Evolutionary conservation across 805 yeast species (phyloP).

Genomic region (Candida corydali): DNA sequence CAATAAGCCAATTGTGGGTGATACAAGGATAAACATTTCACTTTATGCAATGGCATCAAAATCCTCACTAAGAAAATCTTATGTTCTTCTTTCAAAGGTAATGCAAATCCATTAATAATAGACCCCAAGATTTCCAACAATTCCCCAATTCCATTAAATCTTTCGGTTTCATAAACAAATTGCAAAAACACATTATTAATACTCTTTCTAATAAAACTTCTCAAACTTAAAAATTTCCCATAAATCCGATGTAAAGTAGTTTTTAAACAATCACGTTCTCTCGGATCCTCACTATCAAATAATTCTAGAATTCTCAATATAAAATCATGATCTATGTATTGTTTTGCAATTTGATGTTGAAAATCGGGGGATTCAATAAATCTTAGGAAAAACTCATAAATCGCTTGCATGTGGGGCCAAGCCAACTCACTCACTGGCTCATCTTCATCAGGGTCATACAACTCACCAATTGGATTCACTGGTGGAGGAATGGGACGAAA

Average conservation of each 20-base stretch:
- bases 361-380: constrained; percentile 94
- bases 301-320: constrained; percentile 77
- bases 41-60: constrained; percentile 88
- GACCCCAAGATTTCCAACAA: constrained; percentile 91
- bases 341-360: constrained; percentile 88
- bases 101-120: constrained; percentile 95
- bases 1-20: constrained; percentile 98
- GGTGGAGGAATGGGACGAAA: constrained; percentile 98
- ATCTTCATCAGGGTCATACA: constrained; percentile 97
- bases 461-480: constrained; percentile 93
- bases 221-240: constrained; percentile 85
- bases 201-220: constrained; percentile 88
- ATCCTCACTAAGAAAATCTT: constrained; percentile 84
- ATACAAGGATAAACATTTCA: constrained; percentile 79
- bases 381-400: constrained; percentile 88
- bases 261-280: constrained; percentile 92
- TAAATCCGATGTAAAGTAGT: constrained; percentile 94
- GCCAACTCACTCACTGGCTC: constrained; percentile 95
- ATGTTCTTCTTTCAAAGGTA: constrained; percentile 96
- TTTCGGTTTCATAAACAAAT: constrained; percentile 90
- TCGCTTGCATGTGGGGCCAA: constrained; percentile 98
- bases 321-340: constrained; percentile 88
- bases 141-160: constrained; percentile 95
- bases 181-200: constrained; percentile 90
- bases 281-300: constrained; percentile 93